Conservation (phyloP, 169 alveolate genomes). For the Babesia divergens region DNA sequence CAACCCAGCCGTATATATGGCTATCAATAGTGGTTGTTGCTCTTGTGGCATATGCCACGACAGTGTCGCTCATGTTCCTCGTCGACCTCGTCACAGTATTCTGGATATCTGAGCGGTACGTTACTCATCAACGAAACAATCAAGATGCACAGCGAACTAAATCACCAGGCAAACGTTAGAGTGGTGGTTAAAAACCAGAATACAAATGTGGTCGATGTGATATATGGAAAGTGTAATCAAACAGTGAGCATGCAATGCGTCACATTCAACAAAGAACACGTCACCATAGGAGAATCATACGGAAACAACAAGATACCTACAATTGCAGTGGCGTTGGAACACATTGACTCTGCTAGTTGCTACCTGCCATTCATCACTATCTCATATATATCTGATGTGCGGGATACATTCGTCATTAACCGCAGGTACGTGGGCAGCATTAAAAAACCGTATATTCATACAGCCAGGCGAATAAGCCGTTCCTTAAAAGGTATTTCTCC, state of each 20-base stretch:
- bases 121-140: background rate
- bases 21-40: background rate
- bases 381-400: background rate
- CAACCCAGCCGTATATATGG: background rate
- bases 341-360: constrained; percentile 1
- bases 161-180: constrained; percentile 2
- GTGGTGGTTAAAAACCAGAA: constrained; percentile 31
- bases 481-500: background rate
- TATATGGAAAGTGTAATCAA: constrained; percentile 17
- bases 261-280: constrained; percentile 13
- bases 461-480: constrained; percentile 25
- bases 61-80: background rate
- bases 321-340: constrained; percentile 33
- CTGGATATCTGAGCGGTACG: background rate
- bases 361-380: constrained; percentile 40
- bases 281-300: background rate
- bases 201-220: constrained; percentile 11
- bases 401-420: background rate
- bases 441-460: background rate
- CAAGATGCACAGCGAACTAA: background rate
- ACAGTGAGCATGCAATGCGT: background rate
- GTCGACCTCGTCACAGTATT: background rate
- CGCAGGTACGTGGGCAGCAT: background rate
- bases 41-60: background rate
- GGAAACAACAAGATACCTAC: constrained; percentile 2